Conservation (phyloP, 73 alveolate species). For the Tetrahymena malaccensis region DNA sequence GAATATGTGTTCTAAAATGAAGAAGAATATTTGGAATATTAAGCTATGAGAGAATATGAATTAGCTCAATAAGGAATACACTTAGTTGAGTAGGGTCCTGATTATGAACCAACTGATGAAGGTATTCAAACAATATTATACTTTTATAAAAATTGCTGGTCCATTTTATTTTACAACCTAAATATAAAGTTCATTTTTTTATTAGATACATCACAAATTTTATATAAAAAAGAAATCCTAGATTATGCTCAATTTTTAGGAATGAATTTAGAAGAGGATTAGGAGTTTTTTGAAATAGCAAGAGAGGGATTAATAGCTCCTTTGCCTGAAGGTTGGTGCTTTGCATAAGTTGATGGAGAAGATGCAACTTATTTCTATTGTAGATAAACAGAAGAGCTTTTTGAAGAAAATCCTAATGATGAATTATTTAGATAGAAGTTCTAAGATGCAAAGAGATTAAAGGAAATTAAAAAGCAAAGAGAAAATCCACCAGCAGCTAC, state of each 20-base stretch:
- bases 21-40: not conserved
- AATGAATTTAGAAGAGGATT: conserved; percentile 67
- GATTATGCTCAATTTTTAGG: conserved; percentile 79
- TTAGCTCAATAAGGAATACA: not conserved
- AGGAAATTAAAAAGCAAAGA: not conserved
- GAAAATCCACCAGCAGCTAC: not conserved
- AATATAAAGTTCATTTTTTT: not conserved
- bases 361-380: conserved; percentile 63
- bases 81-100: not conserved
- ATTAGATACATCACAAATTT: not conserved
- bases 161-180: not conserved
- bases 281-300: conserved; percentile 78
- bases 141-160: not conserved
- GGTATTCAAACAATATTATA: not conserved
- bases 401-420: conserved; percentile 86
- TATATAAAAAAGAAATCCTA: conserved; percentile 36
- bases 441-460: conserved; percentile 31
- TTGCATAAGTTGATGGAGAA: conserved; percentile 40
- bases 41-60: not conserved
- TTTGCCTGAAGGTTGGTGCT: conserved; percentile 68
- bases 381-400: conserved; percentile 50
- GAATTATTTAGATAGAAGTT: conserved; percentile 58
- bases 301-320: conserved; percentile 86
- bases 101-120: not conserved
- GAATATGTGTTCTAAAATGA: not conserved